Conservation (phyloP, 441 rosid genomes). For the Iberis amara region DNA sequence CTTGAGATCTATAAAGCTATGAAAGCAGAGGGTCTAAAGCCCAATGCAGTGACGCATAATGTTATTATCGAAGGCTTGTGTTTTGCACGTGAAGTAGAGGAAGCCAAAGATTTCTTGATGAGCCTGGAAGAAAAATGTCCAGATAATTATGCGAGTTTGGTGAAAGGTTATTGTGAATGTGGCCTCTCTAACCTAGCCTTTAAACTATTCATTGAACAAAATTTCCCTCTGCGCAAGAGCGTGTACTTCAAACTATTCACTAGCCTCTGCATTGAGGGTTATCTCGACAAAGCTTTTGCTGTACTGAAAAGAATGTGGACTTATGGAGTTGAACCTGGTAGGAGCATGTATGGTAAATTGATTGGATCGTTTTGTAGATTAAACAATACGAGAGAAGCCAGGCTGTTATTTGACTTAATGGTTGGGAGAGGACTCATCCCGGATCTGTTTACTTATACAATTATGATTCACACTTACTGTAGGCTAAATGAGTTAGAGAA, state of each 20-base stretch:
- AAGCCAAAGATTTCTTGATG: conserved; percentile 46
- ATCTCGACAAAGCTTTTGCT: conserved; percentile 32
- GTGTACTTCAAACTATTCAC: conserved; percentile 45
- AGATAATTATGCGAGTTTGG: conserved; percentile 48
- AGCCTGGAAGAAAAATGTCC: conserved; percentile 34
- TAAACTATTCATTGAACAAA: conserved; percentile 33
- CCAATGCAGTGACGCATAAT: conserved; percentile 41
- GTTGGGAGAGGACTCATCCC: conserved; percentile 38
- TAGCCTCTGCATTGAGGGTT: conserved; percentile 42
- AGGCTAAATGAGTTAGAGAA: conserved; percentile 36
- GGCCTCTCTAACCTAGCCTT: conserved; percentile 38
- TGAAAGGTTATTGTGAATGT: conserved; percentile 56
- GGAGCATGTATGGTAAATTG: conserved; percentile 41
- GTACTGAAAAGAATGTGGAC: conserved; percentile 38
- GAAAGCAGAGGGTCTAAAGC: conserved; percentile 41
- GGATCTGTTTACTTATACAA: conserved; percentile 49
- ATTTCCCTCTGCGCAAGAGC: conserved; percentile 30
- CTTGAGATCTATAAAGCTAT: conserved; percentile 32
- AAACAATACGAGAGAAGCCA: conserved; percentile 41
- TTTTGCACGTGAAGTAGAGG: conserved; percentile 45
- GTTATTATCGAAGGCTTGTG: conserved; percentile 63
- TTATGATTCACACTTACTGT: conserved; percentile 61
- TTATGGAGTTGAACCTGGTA: conserved; percentile 37
- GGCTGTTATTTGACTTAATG: conserved; percentile 34
- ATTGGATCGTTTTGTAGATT: conserved; percentile 40